Conservation (phyloP, 768 basidiomycete genomes). For the Calocera cornea region DNA sequence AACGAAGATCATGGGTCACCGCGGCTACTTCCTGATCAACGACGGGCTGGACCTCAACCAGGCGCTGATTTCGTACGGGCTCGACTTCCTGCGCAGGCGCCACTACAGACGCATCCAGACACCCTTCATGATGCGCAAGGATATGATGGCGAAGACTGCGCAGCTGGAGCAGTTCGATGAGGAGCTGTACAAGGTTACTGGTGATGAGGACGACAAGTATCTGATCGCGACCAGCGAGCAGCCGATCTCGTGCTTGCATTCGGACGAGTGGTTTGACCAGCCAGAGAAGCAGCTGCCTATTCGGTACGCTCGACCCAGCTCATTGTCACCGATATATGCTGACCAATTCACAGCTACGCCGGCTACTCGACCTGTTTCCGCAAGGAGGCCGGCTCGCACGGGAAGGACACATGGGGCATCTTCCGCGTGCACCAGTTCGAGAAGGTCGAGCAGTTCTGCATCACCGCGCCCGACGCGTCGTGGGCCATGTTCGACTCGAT, state of each 20-base stretch:
- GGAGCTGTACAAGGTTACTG: conserved; percentile 93
- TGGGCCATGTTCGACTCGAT: conserved; percentile 89
- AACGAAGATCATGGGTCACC: conserved; percentile 85
- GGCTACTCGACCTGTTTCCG: conserved; percentile 82
- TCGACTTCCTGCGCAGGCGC: conserved; percentile 74
- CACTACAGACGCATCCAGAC: conserved; percentile 91
- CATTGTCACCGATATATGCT: not conserved
- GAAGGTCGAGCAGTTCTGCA: conserved; percentile 89
- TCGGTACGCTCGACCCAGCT: conserved; percentile 60
- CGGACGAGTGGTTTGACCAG: conserved; percentile 95
- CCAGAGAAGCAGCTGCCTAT: conserved; percentile 87
- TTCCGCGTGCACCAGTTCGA: conserved; percentile 99
- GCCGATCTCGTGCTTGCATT: conserved; percentile 90
- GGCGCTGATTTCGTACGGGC: conserved; percentile 84
- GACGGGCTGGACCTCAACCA: conserved; percentile 97
- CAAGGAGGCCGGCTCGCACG: conserved; percentile 95
- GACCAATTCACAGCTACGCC: conserved; percentile 24
- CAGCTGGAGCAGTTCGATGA: conserved; percentile 98
- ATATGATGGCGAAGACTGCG: conserved; percentile 93
- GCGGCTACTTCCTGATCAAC: conserved; percentile 90
- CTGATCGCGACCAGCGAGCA: conserved; percentile 98
- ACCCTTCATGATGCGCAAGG: conserved; percentile 98
- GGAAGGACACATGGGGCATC: conserved; percentile 98
- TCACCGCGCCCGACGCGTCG: conserved; percentile 88
- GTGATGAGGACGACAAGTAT: conserved; percentile 89